phyloP scores from a whole-genome alignment of 805 yeast genomes.

The Blastobotrys chiropterorum region DNA sequence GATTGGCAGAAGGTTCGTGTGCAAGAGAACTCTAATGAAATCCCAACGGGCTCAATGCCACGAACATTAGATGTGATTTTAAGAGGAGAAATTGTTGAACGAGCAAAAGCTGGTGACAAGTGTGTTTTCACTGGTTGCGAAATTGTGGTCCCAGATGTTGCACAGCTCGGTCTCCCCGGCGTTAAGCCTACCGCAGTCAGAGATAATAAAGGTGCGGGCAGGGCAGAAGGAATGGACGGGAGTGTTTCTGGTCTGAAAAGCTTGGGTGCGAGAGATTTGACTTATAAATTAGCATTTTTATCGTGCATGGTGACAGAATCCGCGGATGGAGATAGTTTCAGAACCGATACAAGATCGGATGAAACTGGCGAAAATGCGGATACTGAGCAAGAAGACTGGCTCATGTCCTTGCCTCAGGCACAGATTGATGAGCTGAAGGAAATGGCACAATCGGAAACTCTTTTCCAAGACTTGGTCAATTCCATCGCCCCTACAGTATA shows the following conservation, averaged over 20 bases:
- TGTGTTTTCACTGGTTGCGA: constrained; percentile 92
- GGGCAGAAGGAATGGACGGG: constrained; percentile 65
- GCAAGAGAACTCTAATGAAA: constrained; percentile 93
- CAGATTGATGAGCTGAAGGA: constrained; percentile 80
- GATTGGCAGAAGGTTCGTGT: constrained; percentile 97
- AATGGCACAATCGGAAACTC: constrained; percentile 85
- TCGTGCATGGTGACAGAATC: constrained; percentile 84
- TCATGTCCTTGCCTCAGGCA: constrained; percentile 68
- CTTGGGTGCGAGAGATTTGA: constrained; percentile 90
- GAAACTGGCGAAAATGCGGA: constrained; percentile 39
- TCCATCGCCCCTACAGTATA: constrained; percentile 94
- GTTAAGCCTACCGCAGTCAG: constrained; percentile 77
- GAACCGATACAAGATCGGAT: constrained; percentile 35
- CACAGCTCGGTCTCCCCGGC: constrained; percentile 93
- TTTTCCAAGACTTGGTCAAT: constrained; percentile 75
- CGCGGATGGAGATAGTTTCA: constrained; percentile 31
- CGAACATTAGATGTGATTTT: constrained; percentile 87
- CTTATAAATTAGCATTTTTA: constrained; percentile 83
- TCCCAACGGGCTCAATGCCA: constrained; percentile 98
- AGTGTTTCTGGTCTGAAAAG: constrained; percentile 87
- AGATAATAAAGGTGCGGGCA: constrained; percentile 52
- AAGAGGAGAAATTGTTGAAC: constrained; percentile 90
- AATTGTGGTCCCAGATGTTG: constrained; percentile 89
- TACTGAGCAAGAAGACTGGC: constrained; percentile 72
- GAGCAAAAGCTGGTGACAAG: constrained; percentile 96